Evolutionary conservation across 768 basidiomycete species (phyloP), one percentile per base, ranked within the genome.

Genomic region (Neoboletus magnificus): DNA sequence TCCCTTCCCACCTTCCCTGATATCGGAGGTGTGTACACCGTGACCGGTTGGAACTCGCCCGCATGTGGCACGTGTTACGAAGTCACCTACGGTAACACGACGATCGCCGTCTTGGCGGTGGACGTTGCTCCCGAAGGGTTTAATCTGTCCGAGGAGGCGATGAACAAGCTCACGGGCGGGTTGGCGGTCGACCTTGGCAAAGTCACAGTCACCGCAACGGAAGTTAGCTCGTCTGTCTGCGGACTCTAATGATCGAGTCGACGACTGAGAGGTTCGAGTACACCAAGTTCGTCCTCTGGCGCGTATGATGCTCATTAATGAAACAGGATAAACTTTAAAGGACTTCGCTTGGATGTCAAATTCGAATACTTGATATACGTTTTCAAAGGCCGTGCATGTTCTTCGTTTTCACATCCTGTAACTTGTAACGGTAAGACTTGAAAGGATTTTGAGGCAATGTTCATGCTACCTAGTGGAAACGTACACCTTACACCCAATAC

Each of bases 111-210:
- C 5, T 53, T 70, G 51, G 74, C 71, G 6, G 62, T 75, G 11
- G 74, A 74, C 39, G 45, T 46, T 18, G 58, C 62, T 11, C 27
- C 5, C 3, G 57, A 58, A 0, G 77, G 75, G 8, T 83, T 82
- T 60, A 82, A 80, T 54, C 66, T 85, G 29, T 77, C 81, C 1
- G 61, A 76, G 58, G 68, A 62, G 22, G 82, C 83, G n/a, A 80
- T 85, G 82, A 77, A 85, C 56, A 62, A 60, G 15, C 65, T 85
- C 56, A 85, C 84, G 12, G 69, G 72, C 46, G 74, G 72, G 35
- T 69, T 79, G 60, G 84, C 78, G 0, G 72, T 66, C 40, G 62
- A 74, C 35, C 63, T 81, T 25, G 85, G 85, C 10, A 69, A 78
- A 25, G 73, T 86, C 22, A 44, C 72, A 15, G 81, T 81, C 13